Percentiles rank a stretch among this genome's conserved stretches.
These are phyloP conservation scores for Nigrospora osmanthi DNA, from an alignment of 2,329 filamentous ascomycete genomes.

Conservation along the genomic window DNA sequence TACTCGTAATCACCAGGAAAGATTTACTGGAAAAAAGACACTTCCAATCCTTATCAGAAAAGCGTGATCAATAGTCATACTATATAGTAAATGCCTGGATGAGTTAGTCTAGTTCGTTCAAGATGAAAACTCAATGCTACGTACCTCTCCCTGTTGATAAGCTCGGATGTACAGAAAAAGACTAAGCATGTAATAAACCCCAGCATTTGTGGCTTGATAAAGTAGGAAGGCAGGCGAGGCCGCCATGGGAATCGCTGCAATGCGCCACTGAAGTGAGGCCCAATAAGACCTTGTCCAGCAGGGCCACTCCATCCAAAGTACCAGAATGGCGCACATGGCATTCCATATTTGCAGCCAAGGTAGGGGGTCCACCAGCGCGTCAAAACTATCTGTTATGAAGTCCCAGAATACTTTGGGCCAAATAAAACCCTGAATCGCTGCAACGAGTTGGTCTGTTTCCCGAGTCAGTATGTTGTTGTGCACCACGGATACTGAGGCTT, in stretches of 20 bases:
- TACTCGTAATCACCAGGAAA: too few species aligned
- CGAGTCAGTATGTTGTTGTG: not conserved
- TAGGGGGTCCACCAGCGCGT: not conserved
- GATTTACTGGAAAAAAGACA: too few species aligned
- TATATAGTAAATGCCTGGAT: not conserved
- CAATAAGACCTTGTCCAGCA: not conserved
- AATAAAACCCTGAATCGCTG: not conserved
- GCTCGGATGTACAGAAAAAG: not conserved
- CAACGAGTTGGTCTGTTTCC: not conserved
- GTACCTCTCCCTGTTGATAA: not conserved
- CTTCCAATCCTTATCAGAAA: too few species aligned
- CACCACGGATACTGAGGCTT: too few species aligned
- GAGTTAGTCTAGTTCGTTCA: too few species aligned
- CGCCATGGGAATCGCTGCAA: not conserved
- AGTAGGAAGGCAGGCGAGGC: not conserved
- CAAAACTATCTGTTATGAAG: not conserved
- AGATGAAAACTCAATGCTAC: not conserved
- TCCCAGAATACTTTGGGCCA: conserved; percentile 1
- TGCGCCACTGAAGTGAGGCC: not conserved
- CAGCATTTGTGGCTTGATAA: not conserved
- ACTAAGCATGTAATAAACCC: not conserved
- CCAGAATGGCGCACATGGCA: not conserved
- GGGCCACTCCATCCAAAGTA: not conserved
- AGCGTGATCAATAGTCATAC: not conserved
- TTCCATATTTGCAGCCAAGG: not conserved